A percentile compares a stretch with the other conserved stretches of the same genome.
These are phyloP conservation scores for Thalassiosira hispida DNA, from an alignment of 352 stramenopile genomes.

Conservation along the genomic window DNA sequence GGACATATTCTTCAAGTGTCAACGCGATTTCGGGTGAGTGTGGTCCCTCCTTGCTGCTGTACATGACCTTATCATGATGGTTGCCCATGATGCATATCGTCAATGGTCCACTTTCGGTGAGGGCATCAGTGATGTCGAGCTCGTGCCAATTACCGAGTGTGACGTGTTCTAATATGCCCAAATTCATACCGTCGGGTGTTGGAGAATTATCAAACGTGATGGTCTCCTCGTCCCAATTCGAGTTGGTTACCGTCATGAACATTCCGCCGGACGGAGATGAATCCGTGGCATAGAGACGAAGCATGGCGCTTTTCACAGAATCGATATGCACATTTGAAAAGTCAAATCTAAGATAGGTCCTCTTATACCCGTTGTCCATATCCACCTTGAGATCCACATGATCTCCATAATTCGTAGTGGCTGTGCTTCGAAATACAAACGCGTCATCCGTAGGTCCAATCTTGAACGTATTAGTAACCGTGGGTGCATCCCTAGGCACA, in stretches of 20 bases:
- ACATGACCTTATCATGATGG: constrained; percentile 42
- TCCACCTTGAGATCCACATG: constrained; percentile 45
- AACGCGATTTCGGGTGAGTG: constrained; percentile 47
- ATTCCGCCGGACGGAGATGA: constrained; percentile 37
- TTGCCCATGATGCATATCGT: constrained; percentile 50
- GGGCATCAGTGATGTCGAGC: constrained; percentile 42
- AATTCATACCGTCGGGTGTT: constrained; percentile 28
- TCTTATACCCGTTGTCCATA: constrained; percentile 45
- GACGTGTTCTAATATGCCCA: constrained; percentile 33
- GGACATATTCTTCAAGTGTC: constrained; percentile 34
- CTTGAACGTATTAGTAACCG: constrained; percentile 41
- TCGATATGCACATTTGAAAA: constrained; percentile 36
- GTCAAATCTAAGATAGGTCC: constrained; percentile 50
- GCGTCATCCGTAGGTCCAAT: constrained; percentile 56
- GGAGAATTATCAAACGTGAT: constrained; percentile 45
- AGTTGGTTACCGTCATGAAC: constrained; percentile 38
- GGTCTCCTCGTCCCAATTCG: constrained; percentile 44
- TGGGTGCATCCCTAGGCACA: neutral
- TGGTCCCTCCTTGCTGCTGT: constrained; percentile 47
- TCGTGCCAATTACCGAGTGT: constrained; percentile 43
- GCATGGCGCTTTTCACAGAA: constrained; percentile 30
- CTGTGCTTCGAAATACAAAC: constrained; percentile 29
- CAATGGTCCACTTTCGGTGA: constrained; percentile 43
- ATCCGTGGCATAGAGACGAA: constrained; percentile 45
- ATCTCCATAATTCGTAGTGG: constrained; percentile 43